Base-by-base conservation (phyloP, 2,329 filamentous ascomycete species). In the Nakataea oryzae region DNA sequence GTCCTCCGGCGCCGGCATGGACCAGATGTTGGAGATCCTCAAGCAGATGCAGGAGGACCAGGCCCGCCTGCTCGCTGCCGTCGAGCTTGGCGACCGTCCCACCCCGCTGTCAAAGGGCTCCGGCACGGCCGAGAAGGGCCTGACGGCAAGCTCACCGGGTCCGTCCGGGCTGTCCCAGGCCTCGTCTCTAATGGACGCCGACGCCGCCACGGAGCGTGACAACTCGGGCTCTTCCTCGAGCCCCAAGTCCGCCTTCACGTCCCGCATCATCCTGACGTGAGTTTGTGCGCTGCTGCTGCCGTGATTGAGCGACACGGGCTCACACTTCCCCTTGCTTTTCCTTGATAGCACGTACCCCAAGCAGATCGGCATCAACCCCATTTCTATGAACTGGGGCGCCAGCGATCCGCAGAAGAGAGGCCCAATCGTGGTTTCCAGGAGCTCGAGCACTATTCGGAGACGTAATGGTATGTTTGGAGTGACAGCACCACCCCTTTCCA, bases 331-430 rank as follows among this genome's bases (percentile, higher is more conserved):
- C 26, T 28, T 13, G 8, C 28, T 12, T 27, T 34, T 27, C 29
- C 27, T 34, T 56, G 27, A 62, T 62, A 85, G 83, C 60, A 96
- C 93, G 7, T 97, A 97, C 74, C 93, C 93, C 30, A 92, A 91
- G 68, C 93, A 97, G 76, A 91, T 90, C 67, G 93, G 93, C 65
- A 93, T 97, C 74, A 90, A 96, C 66, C 93, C 93, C n/a, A 78
- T 97, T 60, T 85, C 86, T 27, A 86, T 97, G 81, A 82, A 89
- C 67, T 97, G 93, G 93, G 93, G 93, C 60, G 85, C 91, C 62
- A 76, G 83, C 62, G 90, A 96, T 72, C 86, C 90, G 54, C 74
- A 81, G 63, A 79, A 86, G 69, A 85, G 93, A 74, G 95, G 93
- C 1, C 93, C 93, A 5, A 90, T 97, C 59, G 88, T 96, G 60